Evolutionary conservation across 2,329 filamentous ascomycete species (phyloP), one percentile per base, ranked within the genome.

Genomic region (Claviceps quebecensis): DNA sequence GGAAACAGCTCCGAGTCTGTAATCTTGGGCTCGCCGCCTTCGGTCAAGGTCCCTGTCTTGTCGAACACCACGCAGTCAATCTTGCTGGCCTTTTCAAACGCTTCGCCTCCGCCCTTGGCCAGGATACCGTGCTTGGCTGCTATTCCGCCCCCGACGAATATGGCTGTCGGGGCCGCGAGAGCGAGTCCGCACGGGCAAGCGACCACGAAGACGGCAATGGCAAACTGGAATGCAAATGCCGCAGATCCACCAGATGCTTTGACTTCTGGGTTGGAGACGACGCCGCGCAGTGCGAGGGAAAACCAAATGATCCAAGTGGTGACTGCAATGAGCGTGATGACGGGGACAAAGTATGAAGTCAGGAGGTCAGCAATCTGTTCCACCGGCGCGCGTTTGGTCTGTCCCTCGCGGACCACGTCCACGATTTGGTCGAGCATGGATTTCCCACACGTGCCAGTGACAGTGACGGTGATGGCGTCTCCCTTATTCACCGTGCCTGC

Each of bases 181-280:
- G 84, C 87, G 14, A 94, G 75, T 2, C 87, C 87, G 60, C 87
- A 94, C 1, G 87, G 87, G 61, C 87, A 94, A 2, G 87, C 87
- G 29, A 94, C 83, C 37, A 94, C 86, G 58, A 94, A 93, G 13
- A 93, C 87, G 6, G 87, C 80, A 58, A 94, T 91, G 16, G 87
- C 85, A 59, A 91, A 93, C 56, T 87, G 82, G 45, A 93, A 74
- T 2, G 85, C 83, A 72, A 87, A 91, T 1, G 83, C 76, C 0
- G 78, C 74, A 78, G 82, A 86, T 9, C 81, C 78, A n/a, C 81
- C 81, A 1, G 71, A 67, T 16, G 73, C 69, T 14, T 77, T 73
- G 13, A 80, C 67, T 59, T 79, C 86, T 40, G 75, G 65, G 0
- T 61, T 63, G 0, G 83, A 78, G 14, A 89, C 69, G 1, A 61